Evolutionary conservation across 148 eudicot species (phyloP).

Genomic region (Spergularia bocconei): DNA sequence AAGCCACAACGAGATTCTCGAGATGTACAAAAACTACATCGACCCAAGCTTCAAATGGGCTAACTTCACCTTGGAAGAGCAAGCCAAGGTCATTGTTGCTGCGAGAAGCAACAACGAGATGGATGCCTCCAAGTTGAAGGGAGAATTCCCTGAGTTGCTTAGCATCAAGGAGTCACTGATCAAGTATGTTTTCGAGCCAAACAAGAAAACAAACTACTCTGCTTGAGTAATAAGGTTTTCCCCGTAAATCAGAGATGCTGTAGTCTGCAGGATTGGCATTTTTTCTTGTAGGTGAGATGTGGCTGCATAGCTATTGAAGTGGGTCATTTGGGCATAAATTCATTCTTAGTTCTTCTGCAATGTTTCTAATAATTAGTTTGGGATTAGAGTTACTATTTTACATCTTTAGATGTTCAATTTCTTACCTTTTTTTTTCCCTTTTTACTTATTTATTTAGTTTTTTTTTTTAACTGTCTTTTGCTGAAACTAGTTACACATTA

Average conservation of each 20-base stretch:
- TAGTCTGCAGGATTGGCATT: slow-evolving; percentile 20
- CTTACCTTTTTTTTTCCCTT: neutral
- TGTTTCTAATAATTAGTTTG: slow-evolving; percentile 20
- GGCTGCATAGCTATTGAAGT: slow-evolving; percentile 3
- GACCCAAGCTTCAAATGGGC: slow-evolving; percentile 57
- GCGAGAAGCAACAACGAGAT: slow-evolving; percentile 72
- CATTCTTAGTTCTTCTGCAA: slow-evolving; percentile 20
- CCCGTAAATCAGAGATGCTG: neutral
- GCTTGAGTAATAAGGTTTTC: slow-evolving; percentile 25
- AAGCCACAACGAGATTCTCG: slow-evolving; percentile 52
- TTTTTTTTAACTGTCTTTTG: neutral
- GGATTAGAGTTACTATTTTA: slow-evolving; percentile 17
- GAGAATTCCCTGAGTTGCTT: slow-evolving; percentile 71
- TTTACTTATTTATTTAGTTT: neutral
- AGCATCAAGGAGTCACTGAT: slow-evolving; percentile 63
- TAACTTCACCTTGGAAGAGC: slow-evolving; percentile 82
- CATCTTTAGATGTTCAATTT: slow-evolving; percentile 21
- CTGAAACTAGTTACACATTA: slow-evolving; percentile 1
- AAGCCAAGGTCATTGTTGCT: slow-evolving; percentile 81
- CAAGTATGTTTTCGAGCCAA: slow-evolving; percentile 80
- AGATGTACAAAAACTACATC: slow-evolving; percentile 52
- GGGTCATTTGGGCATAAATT: slow-evolving; percentile 12
- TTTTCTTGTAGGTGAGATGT: slow-evolving; percentile 13
- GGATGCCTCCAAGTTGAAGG: slow-evolving; percentile 77
- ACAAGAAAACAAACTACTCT: slow-evolving; percentile 51